Conservation (phyloP, 768 basidiomycete genomes). For the Russula sp. region DNA sequence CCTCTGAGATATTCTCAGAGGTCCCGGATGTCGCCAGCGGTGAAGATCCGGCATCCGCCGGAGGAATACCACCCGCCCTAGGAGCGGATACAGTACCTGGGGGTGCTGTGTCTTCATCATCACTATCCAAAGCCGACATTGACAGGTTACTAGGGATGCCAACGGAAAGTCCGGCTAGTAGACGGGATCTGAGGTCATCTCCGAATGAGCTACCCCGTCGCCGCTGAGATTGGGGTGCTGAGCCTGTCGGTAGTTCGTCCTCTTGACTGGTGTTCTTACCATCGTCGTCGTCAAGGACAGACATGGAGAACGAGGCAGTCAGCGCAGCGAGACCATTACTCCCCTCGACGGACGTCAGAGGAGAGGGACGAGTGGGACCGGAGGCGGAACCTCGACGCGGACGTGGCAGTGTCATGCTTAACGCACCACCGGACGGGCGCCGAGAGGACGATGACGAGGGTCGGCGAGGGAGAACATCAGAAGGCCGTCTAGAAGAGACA, state of each 20-base stretch:
- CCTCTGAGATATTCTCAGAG: slow-evolving; percentile 8
- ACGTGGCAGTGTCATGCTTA: slow-evolving; percentile 8
- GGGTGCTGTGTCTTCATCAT: slow-evolving; percentile 35
- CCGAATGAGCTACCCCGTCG: slow-evolving; percentile 13
- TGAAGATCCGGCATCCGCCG: slow-evolving; percentile 6
- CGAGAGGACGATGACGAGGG: slow-evolving; percentile 20
- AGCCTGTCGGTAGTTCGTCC: slow-evolving; percentile 12
- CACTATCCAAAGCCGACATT: slow-evolving; percentile 49
- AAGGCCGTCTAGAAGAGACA: slow-evolving; percentile 40
- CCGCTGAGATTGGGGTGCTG: background rate
- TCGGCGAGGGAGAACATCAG: slow-evolving; percentile 15
- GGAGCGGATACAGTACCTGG: background rate
- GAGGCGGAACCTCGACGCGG: slow-evolving; percentile 19
- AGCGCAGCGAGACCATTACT: slow-evolving; percentile 16
- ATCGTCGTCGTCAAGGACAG: slow-evolving; percentile 30
- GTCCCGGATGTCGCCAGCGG: background rate
- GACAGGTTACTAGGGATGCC: slow-evolving; percentile 37
- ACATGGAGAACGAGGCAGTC: slow-evolving; percentile 20
- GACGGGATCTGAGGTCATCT: slow-evolving; percentile 13
- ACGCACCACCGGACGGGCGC: slow-evolving; percentile 17
- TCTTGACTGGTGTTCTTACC: slow-evolving; percentile 24
- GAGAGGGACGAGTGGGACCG: slow-evolving; percentile 5
- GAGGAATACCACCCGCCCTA: background rate
- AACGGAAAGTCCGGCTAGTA: slow-evolving; percentile 5
- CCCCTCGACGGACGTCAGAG: slow-evolving; percentile 12